These are phyloP conservation scores for Penicillium herquei DNA, from an alignment of 495 filamentous ascomycete genomes.

Conservation along the genomic window DNA sequence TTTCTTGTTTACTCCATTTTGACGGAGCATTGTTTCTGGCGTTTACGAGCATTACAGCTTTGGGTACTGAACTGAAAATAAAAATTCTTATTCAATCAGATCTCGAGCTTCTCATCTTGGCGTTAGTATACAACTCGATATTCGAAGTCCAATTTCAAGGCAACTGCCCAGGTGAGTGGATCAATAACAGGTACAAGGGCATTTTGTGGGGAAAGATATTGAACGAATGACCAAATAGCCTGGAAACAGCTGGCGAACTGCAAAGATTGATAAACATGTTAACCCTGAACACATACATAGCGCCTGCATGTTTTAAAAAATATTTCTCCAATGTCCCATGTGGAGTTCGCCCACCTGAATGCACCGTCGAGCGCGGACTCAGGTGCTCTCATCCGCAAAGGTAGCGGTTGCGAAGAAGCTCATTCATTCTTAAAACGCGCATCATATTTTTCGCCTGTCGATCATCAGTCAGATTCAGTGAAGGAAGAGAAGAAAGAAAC, in stretches of 20 bases:
- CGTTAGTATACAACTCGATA: not conserved
- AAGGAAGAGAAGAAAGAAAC: not conserved
- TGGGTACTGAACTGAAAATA: conserved; percentile 29
- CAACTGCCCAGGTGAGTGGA: not conserved
- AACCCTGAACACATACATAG: too few species aligned
- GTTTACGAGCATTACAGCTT: conserved; percentile 26
- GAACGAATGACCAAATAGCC: too few species aligned
- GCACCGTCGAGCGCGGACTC: too few species aligned
- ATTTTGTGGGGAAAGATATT: too few species aligned
- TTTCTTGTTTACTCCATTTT: conserved; percentile 14
- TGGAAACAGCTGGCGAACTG: too few species aligned
- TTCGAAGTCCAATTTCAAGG: not conserved
- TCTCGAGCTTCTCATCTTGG: not conserved
- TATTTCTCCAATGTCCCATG: too few species aligned
- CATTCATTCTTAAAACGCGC: conserved; percentile 31
- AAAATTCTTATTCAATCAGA: conserved; percentile 10
- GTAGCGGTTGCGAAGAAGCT: not conserved
- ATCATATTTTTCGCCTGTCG: conserved; percentile 33
- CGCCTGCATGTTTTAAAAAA: too few species aligned
- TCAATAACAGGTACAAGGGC: not conserved
- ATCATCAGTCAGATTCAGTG: conserved; percentile 4
- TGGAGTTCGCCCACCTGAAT: too few species aligned
- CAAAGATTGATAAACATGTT: too few species aligned
- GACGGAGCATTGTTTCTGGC: conserved; percentile 32
- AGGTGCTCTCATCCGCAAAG: not conserved